Evolutionary conservation across 768 basidiomycete species (phyloP), one percentile per base, ranked within the genome.

Genomic region (Lentinula raphanica): DNA sequence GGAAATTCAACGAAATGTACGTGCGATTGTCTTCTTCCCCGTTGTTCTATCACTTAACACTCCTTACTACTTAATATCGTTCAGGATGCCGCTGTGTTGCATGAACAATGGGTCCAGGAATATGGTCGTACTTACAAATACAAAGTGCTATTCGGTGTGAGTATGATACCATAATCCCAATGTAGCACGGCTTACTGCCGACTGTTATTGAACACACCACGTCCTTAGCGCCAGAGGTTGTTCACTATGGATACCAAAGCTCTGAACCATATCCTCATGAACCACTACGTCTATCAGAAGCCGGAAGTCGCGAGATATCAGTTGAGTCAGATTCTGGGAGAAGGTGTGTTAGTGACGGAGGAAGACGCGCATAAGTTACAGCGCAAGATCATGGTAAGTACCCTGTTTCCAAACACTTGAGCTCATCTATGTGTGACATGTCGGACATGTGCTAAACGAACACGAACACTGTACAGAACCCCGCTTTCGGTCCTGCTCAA

Each of bases 211-310:
- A 32, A 6, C 51, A 32, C 40, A 32, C 5, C 6, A 12, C 17
- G 4, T 5, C 19, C 40, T 15, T 49, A 76, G 73, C 44, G 53
- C 7, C 53, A 68, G 27, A 75, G 79, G 5, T 67, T 90, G 9
- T 78, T 77, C 65, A 88, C 86, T 0, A 67, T 75, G 53, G 90
- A 91, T 63, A 71, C 81, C 0, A 80, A 81, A 27, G 88, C 87
- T 0, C 38, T 92, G 35, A 77, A 79, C 42, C 83, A 91, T 62
- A 73, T 93, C 51, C 72, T 92, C 13, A 75, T 77, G 60, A 83
- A 87, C 56, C 71, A 71, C 27, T 67, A 77, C 29, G 69, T 74
- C 39, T 90, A 85, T 60, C 79, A 81, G 59, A 90, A 88, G 61
- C 76, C 85, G 0, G 71, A 74, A 11, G 60, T 65, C 0, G 62